Conservation (phyloP, 495 filamentous ascomycete species). For the Annulohypoxylon nitens region DNA sequence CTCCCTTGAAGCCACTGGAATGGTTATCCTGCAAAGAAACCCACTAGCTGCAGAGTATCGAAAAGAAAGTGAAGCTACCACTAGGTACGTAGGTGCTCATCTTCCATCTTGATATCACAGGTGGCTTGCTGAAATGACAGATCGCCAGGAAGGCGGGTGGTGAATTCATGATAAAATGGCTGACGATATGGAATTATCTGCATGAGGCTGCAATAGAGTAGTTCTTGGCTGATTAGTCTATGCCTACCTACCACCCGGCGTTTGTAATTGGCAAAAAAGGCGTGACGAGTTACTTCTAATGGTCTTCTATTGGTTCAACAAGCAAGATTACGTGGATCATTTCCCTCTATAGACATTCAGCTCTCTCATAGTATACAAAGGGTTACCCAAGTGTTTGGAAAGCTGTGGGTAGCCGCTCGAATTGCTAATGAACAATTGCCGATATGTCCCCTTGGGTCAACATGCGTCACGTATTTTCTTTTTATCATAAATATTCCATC, state of each 20-base stretch:
- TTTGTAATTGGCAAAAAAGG: not conserved
- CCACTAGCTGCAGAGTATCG: conserved; percentile 16
- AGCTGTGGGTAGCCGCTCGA: conserved; percentile 2
- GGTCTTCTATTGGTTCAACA: conserved; percentile 4
- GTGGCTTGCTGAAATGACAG: conserved; percentile 4
- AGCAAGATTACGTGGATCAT: conserved; percentile 26
- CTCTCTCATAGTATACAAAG: not conserved
- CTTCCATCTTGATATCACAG: not conserved
- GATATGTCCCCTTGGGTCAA: conserved; percentile 6
- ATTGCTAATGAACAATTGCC: conserved; percentile 9
- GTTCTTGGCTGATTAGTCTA: not conserved
- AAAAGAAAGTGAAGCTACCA: conserved; percentile 19
- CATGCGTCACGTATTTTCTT: conserved; percentile 8
- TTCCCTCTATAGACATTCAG: conserved; percentile 29
- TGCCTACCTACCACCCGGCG: not conserved
- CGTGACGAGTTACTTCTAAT: conserved; percentile 3
- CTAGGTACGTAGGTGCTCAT: not conserved
- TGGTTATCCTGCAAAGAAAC: conserved; percentile 15
- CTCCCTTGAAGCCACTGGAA: conserved; percentile 2
- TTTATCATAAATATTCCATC: not conserved
- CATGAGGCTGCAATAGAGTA: conserved; percentile 16
- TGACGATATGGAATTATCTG: not conserved
- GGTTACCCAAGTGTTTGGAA: conserved; percentile 3
- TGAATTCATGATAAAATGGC: not conserved
- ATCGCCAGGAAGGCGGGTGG: not conserved